A percentile compares a stretch with the other conserved stretches of the same genome.
Conservation (phyloP, 2,329 filamentous ascomycete species). For the Arthrinium puccinioides region DNA sequence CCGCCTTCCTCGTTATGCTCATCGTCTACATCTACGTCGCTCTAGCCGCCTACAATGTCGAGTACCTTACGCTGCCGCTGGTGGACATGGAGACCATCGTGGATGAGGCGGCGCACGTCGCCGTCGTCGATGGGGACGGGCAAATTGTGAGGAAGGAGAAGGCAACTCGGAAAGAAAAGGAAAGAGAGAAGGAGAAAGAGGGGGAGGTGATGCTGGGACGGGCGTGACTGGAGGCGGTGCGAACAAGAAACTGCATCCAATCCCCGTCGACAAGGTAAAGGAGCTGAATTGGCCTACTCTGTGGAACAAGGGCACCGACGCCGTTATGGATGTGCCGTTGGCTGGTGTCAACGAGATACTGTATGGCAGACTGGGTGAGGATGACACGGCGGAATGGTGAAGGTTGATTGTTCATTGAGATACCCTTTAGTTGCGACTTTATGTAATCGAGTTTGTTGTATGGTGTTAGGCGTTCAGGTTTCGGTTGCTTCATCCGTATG, state of each 20-base stretch:
- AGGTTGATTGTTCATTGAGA: neutral
- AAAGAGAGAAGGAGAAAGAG: neutral
- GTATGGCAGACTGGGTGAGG: slow-evolving; percentile 54
- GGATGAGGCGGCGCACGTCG: slow-evolving; percentile 81
- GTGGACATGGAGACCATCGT: slow-evolving; percentile 80
- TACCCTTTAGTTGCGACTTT: neutral
- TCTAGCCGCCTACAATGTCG: slow-evolving; percentile 82
- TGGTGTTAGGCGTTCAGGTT: neutral
- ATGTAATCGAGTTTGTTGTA: too few relatives aligned
- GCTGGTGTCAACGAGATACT: slow-evolving; percentile 92
- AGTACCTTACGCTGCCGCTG: slow-evolving; percentile 77
- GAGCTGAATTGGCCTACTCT: slow-evolving; percentile 66
- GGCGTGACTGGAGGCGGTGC: too few relatives aligned
- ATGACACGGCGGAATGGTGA: neutral
- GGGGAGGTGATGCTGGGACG: neutral
- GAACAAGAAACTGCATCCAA: slow-evolving; percentile 25
- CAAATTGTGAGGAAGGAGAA: slow-evolving; percentile 28
- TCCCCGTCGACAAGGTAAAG: slow-evolving; percentile 21
- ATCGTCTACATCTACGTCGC: slow-evolving; percentile 93
- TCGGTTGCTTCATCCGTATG: too few relatives aligned
- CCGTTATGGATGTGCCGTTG: slow-evolving; percentile 92
- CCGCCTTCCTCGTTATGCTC: slow-evolving; percentile 80
- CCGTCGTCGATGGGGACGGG: slow-evolving; percentile 67
- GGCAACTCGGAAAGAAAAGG: slow-evolving; percentile 26
- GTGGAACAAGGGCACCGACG: slow-evolving; percentile 92